Evolutionary conservation across 768 basidiomycete genomes (phyloP), one percentile per base, ranked within the genome.

Genomic region (Agaricus subrufescens): DNA sequence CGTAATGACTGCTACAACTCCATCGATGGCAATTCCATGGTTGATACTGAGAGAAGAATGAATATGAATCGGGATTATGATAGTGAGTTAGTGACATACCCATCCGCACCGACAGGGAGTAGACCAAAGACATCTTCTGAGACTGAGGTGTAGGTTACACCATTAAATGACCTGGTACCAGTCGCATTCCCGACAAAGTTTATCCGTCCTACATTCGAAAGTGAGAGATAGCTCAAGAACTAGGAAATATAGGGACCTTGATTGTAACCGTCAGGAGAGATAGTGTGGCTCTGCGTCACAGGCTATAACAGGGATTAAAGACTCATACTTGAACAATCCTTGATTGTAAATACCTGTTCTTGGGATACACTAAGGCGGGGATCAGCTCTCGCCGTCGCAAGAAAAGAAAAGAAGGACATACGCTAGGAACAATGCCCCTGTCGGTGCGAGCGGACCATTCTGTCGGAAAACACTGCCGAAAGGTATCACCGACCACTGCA

Each of bases 21-120:
- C 84, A 62, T 86, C 84, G 37, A 76, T 76, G 3, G 85, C 76
- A 52, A 86, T 87, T 29, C 72, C 84, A 84, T 75, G 73, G 54
- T 73, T 74, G 14, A 75, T 63, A 29, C 71, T 74, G 43, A 43
- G 11, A 46, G 14, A 15, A 4, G 19, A 8, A 15, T 40, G 25
- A 12, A 45, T 23, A 52, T 43, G 3, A 45, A 23, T 50, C 2
- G 4, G 40, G 19, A 19, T 19, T 4, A 57, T 19, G 31, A 46
- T 26, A 29, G 5, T 12, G 25, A 30, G 19, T 40, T 29, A 37
- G 10, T 38, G 14, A 26, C 27, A 25, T 52, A 76, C 70, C 84
- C 82, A 0, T 64, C 47, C 27, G 72, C 67, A 3, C 86, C 86
- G 4, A 79, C 59, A 3, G 78, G 62, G 57, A 87, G 73, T 26